Conservation (phyloP, 768 basidiomycete genomes). For the Pisolithus microcarpus region DNA sequence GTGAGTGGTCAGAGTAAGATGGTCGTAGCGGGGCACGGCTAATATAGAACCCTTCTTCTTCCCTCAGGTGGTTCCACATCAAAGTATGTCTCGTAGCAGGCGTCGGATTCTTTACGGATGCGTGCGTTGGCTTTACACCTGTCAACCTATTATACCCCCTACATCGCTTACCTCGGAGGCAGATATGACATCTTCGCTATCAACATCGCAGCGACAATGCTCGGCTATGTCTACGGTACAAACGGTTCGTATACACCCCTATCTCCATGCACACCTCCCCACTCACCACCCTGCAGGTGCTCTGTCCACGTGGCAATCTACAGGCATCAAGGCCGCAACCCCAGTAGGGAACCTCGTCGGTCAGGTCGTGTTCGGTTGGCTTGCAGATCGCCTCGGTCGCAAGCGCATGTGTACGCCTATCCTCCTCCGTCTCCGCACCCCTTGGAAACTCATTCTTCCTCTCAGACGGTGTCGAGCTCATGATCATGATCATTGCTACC, state of each 20-base stretch:
- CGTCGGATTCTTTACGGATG: slow-evolving; percentile 89
- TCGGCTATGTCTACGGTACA: slow-evolving; percentile 71
- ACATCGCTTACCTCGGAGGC: not conserved
- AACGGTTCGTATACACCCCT: slow-evolving; percentile 1
- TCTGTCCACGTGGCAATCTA: slow-evolving; percentile 52
- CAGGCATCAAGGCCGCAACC: slow-evolving; percentile 72
- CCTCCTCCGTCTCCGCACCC: not conserved
- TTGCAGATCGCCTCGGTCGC: slow-evolving; percentile 70
- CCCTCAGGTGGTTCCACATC: slow-evolving; percentile 71
- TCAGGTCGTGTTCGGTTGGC: slow-evolving; percentile 73
- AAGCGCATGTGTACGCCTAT: slow-evolving; percentile 68
- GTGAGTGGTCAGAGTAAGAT: slow-evolving; percentile 34
- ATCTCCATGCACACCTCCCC: not conserved
- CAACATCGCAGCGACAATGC: slow-evolving; percentile 76
- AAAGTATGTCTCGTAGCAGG: slow-evolving; percentile 67
- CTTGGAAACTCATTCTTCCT: not conserved
- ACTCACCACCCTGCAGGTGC: slow-evolving; percentile 6
- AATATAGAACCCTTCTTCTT: not conserved
- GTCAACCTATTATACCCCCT: not conserved
- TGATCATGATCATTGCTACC: slow-evolving; percentile 75
- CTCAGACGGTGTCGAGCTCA: slow-evolving; percentile 47
- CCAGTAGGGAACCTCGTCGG: slow-evolving; percentile 72
- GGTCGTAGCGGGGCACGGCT: not conserved
- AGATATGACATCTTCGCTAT: slow-evolving; percentile 85
- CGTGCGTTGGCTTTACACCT: slow-evolving; percentile 33